phyloP scores from a whole-genome alignment of 2,329 filamentous ascomycete species.

The Neopestalotiopsis sp. region DNA sequence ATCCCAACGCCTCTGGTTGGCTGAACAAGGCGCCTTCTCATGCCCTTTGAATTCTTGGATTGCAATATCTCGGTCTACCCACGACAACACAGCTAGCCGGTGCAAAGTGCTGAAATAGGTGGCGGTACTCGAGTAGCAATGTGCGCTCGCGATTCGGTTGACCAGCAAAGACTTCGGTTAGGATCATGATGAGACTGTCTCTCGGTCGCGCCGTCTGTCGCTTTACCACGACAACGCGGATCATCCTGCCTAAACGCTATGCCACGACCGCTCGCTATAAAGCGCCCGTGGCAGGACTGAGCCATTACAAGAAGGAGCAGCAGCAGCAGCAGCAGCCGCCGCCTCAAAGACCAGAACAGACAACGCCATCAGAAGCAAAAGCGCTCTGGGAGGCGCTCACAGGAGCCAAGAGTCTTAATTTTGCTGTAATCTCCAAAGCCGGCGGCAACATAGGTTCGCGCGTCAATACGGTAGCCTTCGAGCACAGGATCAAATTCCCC shows the following conservation, averaged over 20 bases:
- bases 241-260: neutral
- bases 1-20: neutral
- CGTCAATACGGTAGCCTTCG: slow-evolving; percentile 35
- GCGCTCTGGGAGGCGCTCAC: too few relatives aligned
- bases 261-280: neutral
- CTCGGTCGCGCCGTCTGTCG: slow-evolving; percentile 2
- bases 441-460: neutral
- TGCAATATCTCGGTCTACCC: neutral
- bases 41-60: neutral
- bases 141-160: slow-evolving; percentile 11
- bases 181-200: slow-evolving; percentile 19
- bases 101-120: neutral
- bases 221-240: neutral
- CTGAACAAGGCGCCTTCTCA: neutral
- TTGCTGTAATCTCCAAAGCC: neutral
- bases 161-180: neutral
- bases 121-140: slow-evolving; percentile 5
- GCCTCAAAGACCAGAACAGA: neutral
- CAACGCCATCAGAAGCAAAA: neutral
- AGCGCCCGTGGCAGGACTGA: neutral
- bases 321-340: neutral
- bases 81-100: neutral
- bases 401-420: too few relatives aligned
- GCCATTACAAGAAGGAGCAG: neutral
- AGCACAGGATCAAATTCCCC: slow-evolving; percentile 47